Base-by-base conservation (phyloP, 352 stramenopile genomes). In the Globisporangium okanoganense region DNA sequence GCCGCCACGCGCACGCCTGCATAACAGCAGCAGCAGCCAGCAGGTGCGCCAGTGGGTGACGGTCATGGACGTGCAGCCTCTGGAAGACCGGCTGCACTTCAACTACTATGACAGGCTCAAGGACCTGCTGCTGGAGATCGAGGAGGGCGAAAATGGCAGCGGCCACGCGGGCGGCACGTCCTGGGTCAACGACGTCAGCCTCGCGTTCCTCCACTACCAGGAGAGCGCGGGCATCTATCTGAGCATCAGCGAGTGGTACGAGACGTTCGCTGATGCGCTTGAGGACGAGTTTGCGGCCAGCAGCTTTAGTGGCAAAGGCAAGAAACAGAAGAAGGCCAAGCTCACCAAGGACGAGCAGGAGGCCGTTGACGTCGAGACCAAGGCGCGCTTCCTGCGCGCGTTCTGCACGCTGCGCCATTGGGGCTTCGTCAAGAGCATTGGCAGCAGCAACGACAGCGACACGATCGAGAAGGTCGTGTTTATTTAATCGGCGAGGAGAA, bases 391-490 rank as follows among this genome's bases (percentile, higher is more conserved):
- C 52, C 59, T 88, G 12, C 84, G 84, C 33, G 79, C 75, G 6
- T 64, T 91, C 20, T 85, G 78, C 45, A 89, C 79, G 27, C 49
- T 94, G 57, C 73, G 84, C 27, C 76, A 90, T 58, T 91, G 84
- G 76, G 82, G 85, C 2, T 92, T 86, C 52, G 61, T 86, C 45
- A 77, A 76, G 54, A 80, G 67, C 56, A 66, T 73, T 22, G 72
- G 82, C 31, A 38, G 55, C 22, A 71, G 82, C 43, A 45, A 56
- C 14, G 73, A 83, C 43, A 72, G 88, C 33, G 75, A 90, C 54
- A 57, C 75, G 22, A 66, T 92, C n/a, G 77, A 92, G 61, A 94
- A 94, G 65, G 62, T 88, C 13, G 79, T 94, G 29, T 94, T 94
- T 56, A 79, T 94, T 53, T 94, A 76, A 58, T 5, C n/a, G 20